A percentile compares a stretch with the other conserved stretches of the same genome.
Evolutionary conservation across 2,329 filamentous ascomycete genomes (phyloP).

Genomic region (Rhynchosporium graminicola): DNA sequence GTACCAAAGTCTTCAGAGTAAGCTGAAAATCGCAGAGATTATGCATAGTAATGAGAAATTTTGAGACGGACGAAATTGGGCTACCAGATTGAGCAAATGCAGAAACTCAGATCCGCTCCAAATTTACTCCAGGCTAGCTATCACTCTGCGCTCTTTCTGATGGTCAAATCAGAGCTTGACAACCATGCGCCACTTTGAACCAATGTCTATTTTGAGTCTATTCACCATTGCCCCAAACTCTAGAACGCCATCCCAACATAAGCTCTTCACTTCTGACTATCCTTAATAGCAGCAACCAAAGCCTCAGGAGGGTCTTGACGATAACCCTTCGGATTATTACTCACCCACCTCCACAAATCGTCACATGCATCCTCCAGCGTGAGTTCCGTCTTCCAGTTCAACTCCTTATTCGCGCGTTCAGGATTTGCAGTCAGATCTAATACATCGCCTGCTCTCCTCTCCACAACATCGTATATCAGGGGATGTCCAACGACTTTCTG

Average conservation of each 20-base stretch:
- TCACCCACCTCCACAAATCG: constrained; percentile 95
- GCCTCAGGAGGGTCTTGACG: constrained; percentile 84
- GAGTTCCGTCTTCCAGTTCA: constrained; percentile 87
- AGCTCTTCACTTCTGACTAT: constrained; percentile 24
- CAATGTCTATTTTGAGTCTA: constrained; percentile 13
- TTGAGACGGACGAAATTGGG: no score
- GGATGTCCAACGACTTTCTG: constrained; percentile 81
- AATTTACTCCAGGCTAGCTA: no score
- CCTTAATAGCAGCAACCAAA: constrained; percentile 67
- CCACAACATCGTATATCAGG: constrained; percentile 82
- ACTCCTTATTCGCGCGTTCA: constrained; percentile 79
- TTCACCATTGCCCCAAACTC: background rate
- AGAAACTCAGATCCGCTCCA: no score
- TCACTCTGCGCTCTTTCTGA: no score
- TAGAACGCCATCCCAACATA: background rate
- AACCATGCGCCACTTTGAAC: background rate
- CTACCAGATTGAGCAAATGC: no score
- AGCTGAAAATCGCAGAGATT: no score
- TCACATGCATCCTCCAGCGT: constrained; percentile 91
- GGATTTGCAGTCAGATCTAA: constrained; percentile 94
- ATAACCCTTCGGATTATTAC: constrained; percentile 96
- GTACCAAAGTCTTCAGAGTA: no score
- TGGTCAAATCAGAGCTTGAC: background rate
- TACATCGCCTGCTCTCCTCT: constrained; percentile 83
- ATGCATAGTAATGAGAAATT: no score